Percentiles rank a stretch among this genome's conserved stretches.
phyloP scores from a whole-genome alignment of 2,329 filamentous ascomycete genomes.

The Purpureocillium takamizusanense region DNA sequence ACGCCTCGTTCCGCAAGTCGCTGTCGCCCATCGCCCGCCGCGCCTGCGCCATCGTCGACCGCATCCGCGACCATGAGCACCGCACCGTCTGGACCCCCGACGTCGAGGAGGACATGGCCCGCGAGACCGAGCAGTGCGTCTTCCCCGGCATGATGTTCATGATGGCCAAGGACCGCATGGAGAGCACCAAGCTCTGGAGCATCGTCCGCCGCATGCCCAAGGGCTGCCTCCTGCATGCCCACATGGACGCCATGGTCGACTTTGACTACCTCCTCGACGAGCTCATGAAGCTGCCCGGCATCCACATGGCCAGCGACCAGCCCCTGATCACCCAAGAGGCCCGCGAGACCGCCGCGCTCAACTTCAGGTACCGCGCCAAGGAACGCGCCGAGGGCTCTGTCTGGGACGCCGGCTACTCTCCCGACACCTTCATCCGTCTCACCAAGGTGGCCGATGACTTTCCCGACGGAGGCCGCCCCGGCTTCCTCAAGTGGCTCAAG shows the following conservation, averaged over 20 bases:
- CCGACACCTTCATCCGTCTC: slow-evolving; percentile 48
- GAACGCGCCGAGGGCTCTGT: slow-evolving; percentile 40
- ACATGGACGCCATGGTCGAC: slow-evolving; percentile 87
- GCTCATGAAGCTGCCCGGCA: slow-evolving; percentile 61
- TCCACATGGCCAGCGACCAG: slow-evolving; percentile 58
- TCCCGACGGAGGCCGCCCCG: slow-evolving; percentile 59
- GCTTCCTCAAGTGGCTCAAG: slow-evolving; percentile 72
- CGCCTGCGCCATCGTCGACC: slow-evolving; percentile 71
- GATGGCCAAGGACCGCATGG: slow-evolving; percentile 77
- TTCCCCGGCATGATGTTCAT: slow-evolving; percentile 93
- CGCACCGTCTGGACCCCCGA: slow-evolving; percentile 66
- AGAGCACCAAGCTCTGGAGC: slow-evolving; percentile 73
- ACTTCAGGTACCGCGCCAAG: slow-evolving; percentile 51
- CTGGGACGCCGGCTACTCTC: slow-evolving; percentile 57
- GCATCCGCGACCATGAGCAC: slow-evolving; percentile 71
- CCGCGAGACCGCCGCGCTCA: slow-evolving; percentile 44
- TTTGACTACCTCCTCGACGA: slow-evolving; percentile 70
- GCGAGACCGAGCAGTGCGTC: slow-evolving; percentile 51
- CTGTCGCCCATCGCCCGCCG: slow-evolving; percentile 71
- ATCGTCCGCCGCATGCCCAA: slow-evolving; percentile 86
- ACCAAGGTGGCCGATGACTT: slow-evolving; percentile 62
- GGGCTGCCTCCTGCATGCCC: slow-evolving; percentile 75
- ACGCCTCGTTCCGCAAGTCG: slow-evolving; percentile 57
- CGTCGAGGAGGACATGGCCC: slow-evolving; percentile 61
- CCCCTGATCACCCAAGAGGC: slow-evolving; percentile 46